Conservation (phyloP, 108 stramenopile species). For the Conticribra guillardii region DNA sequence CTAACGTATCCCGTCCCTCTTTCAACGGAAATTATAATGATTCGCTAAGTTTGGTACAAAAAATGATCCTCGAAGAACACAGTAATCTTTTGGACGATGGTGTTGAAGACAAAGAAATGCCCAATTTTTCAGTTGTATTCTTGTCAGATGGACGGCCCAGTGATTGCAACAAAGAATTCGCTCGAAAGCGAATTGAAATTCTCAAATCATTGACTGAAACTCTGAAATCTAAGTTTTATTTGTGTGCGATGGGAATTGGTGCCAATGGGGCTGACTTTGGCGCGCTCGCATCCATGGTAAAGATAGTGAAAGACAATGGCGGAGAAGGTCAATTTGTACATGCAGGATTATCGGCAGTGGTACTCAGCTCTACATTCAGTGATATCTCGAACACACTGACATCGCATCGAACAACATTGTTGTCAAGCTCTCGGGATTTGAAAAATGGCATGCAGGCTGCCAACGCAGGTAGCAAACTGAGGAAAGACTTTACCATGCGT, state of each 20-base stretch:
- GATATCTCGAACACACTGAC: conserved; percentile 48
- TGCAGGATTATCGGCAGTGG: conserved; percentile 42
- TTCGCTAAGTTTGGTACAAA: conserved; percentile 18
- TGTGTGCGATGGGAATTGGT: conserved; percentile 52
- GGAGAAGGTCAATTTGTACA: conserved; percentile 38
- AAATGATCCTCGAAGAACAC: conserved; percentile 31
- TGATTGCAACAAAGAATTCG: conserved; percentile 11
- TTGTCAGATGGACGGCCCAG: conserved; percentile 45
- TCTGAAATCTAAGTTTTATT: conserved; percentile 26
- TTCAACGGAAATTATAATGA: conserved; percentile 50
- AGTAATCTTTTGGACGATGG: conserved; percentile 7
- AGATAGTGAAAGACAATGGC: conserved; percentile 27
- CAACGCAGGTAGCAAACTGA: not conserved
- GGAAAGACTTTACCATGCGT: conserved; percentile 23
- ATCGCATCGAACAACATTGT: conserved; percentile 29
- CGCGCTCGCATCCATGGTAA: conserved; percentile 26
- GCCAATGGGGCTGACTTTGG: conserved; percentile 31
- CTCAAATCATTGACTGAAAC: conserved; percentile 8
- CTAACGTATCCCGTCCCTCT: conserved; percentile 23
- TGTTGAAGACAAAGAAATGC: conserved; percentile 35
- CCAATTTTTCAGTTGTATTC: conserved; percentile 34
- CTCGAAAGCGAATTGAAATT: conserved; percentile 7
- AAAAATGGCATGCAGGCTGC: not conserved
- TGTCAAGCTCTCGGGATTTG: not conserved
- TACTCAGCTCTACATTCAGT: conserved; percentile 32